phyloP scores from a whole-genome alignment of 2,329 filamentous ascomycete genomes.

The Calonectria hawksworthii region DNA sequence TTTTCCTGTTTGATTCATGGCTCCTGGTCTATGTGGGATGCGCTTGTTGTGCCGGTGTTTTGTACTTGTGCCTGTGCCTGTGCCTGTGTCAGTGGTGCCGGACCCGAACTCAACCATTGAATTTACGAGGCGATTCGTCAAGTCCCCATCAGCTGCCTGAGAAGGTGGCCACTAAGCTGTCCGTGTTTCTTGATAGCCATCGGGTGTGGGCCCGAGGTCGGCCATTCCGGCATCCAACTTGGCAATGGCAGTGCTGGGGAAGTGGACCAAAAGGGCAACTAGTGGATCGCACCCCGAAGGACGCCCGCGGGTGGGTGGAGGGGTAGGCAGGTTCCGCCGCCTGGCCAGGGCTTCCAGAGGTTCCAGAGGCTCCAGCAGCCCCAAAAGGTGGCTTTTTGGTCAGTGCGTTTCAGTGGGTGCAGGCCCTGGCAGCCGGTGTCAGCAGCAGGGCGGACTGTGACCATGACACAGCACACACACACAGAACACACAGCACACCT shows the following conservation, averaged over 20 bases:
- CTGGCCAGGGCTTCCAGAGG: background rate
- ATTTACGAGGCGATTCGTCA: background rate
- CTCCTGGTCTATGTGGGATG: background rate
- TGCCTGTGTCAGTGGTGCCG: background rate
- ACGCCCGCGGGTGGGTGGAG: background rate
- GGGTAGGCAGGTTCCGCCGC: background rate
- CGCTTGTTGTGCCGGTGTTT: background rate
- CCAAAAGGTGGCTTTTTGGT: background rate
- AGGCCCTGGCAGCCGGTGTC: background rate
- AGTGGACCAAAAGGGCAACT: constrained; percentile 12
- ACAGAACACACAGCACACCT: background rate
- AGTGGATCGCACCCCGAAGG: constrained; percentile 18
- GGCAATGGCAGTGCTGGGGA: constrained; percentile 20
- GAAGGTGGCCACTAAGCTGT: background rate
- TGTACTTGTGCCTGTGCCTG: background rate
- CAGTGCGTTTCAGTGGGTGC: constrained; percentile 19
- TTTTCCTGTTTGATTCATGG: background rate
- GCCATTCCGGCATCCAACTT: constrained; percentile 20
- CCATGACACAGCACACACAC: background rate
- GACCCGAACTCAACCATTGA: background rate
- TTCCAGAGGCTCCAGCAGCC: background rate
- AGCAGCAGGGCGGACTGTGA: constrained; percentile 11
- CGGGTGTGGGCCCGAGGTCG: constrained; percentile 19
- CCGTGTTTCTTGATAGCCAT: background rate
- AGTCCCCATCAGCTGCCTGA: background rate